Evolutionary conservation across 2,329 filamentous ascomycete genomes (phyloP).

Genomic region (Fonsecaea pugnacius): DNA sequence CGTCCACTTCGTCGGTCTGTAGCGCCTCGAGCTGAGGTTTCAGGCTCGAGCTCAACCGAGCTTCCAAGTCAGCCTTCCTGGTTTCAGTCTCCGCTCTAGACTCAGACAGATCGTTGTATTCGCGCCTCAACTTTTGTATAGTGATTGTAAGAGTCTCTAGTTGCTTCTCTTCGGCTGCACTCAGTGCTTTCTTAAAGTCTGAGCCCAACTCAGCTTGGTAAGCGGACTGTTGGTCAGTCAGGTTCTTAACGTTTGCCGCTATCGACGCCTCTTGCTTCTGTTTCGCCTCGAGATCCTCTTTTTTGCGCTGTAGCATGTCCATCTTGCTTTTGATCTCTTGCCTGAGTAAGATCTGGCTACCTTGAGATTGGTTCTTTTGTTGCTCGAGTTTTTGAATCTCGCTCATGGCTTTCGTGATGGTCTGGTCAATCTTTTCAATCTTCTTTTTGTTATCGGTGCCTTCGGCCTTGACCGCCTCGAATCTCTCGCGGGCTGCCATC

Average conservation of each 20-base stretch:
- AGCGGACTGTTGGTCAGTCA: slow-evolving; percentile 74
- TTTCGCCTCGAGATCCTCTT: slow-evolving; percentile 74
- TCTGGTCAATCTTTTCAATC: slow-evolving; percentile 80
- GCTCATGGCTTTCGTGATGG: slow-evolving; percentile 84
- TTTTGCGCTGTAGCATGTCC: slow-evolving; percentile 73
- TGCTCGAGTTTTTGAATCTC: slow-evolving; percentile 83
- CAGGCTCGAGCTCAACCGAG: slow-evolving; percentile 86
- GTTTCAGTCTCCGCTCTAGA: slow-evolving; percentile 77
- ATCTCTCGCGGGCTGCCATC: slow-evolving; percentile 74
- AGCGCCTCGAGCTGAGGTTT: slow-evolving; percentile 86
- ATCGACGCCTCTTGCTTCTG: slow-evolving; percentile 67
- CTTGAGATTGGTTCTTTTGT: slow-evolving; percentile 74
- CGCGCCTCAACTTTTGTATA: slow-evolving; percentile 74
- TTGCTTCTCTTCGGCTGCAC: slow-evolving; percentile 77
- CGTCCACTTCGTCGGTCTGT: slow-evolving; percentile 73
- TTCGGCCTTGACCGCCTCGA: slow-evolving; percentile 68
- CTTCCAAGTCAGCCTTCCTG: slow-evolving; percentile 80
- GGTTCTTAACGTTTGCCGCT: slow-evolving; percentile 73
- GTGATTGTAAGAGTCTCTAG: slow-evolving; percentile 71
- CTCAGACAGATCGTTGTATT: slow-evolving; percentile 75
- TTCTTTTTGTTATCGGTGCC: slow-evolving; percentile 69
- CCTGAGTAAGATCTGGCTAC: slow-evolving; percentile 78
- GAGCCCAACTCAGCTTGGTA: slow-evolving; percentile 80
- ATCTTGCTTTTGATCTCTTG: slow-evolving; percentile 76
- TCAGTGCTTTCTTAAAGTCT: slow-evolving; percentile 90